Evolutionary conservation across 768 basidiomycete species (phyloP).

Genomic region (Pleurotus platypus): DNA sequence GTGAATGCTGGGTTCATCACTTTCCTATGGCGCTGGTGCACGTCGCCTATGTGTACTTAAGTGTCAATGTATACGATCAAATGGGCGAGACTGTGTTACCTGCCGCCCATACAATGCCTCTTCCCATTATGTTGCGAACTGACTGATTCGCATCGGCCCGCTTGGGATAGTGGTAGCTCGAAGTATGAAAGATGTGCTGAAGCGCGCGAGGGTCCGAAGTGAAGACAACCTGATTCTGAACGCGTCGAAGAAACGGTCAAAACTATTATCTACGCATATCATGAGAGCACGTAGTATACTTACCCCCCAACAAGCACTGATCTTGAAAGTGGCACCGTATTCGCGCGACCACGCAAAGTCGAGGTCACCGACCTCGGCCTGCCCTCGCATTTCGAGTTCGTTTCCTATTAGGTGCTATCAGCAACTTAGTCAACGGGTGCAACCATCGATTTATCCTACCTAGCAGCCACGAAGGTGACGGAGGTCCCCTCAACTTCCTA

Average conservation of each 20-base stretch:
- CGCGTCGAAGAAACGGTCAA: neutral
- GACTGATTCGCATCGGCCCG: conserved; percentile 16
- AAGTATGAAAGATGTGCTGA: conserved; percentile 27
- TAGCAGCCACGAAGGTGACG: conserved; percentile 1
- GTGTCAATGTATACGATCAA: too few relatives aligned
- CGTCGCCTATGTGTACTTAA: conserved; percentile 6
- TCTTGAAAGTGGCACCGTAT: conserved; percentile 22
- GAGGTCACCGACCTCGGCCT: conserved; percentile 24
- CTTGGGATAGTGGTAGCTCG: conserved; percentile 26
- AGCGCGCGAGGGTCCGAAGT: conserved; percentile 29
- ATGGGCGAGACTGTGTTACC: conserved; percentile 12
- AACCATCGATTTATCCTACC: neutral
- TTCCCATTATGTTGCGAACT: conserved; percentile 18
- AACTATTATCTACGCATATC: neutral
- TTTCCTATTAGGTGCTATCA: conserved; percentile 15
- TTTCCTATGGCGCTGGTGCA: conserved; percentile 26
- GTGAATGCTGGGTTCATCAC: conserved; percentile 26
- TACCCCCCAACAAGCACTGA: conserved; percentile 6
- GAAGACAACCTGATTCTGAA: conserved; percentile 24
- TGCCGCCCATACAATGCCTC: conserved; percentile 24
- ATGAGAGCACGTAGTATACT: neutral
- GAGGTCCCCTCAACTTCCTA: neutral
- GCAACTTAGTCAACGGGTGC: neutral
- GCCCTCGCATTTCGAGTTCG: conserved; percentile 15
- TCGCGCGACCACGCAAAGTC: conserved; percentile 23